phyloP scores from a whole-genome alignment of 2,329 filamentous ascomycete genomes.

The Sarocladiaceae sp. region DNA sequence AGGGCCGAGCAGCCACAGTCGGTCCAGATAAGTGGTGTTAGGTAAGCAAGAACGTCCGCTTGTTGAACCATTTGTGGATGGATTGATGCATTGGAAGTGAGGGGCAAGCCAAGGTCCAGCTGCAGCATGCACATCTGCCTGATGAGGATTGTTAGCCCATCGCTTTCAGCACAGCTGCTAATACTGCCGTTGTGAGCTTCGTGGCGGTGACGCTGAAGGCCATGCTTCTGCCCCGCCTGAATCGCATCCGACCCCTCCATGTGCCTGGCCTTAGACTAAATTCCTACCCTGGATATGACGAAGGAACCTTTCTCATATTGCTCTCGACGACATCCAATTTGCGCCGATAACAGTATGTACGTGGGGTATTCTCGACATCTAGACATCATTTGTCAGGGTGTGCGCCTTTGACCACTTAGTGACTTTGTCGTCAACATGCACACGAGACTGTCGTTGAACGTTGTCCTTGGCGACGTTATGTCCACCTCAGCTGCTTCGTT shows the following conservation, averaged over 20 bases:
- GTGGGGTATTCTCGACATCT: no score
- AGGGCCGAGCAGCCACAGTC: slow-evolving; percentile 6
- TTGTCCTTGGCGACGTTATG: no score
- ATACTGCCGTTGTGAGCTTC: background rate
- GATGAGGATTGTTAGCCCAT: no score
- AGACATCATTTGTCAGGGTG: no score
- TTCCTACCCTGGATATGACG: slow-evolving; percentile 3
- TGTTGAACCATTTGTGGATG: background rate
- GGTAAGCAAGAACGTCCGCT: background rate
- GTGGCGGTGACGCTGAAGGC: background rate
- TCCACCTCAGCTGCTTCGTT: no score
- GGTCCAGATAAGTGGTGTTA: background rate
- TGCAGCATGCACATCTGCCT: slow-evolving; percentile 8
- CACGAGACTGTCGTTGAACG: no score
- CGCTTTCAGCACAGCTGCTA: no score
- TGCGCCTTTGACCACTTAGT: no score
- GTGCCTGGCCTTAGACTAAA: background rate
- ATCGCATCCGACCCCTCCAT: background rate
- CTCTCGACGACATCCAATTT: no score
- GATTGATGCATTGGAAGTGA: background rate
- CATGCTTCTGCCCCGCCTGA: background rate
- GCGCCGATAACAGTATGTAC: no score
- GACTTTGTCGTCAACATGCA: no score
- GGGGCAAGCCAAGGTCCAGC: background rate
- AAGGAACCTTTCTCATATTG: background rate